Base-by-base conservation (phyloP, 257 asterid genomes). In the Penstemon newberryi region DNA sequence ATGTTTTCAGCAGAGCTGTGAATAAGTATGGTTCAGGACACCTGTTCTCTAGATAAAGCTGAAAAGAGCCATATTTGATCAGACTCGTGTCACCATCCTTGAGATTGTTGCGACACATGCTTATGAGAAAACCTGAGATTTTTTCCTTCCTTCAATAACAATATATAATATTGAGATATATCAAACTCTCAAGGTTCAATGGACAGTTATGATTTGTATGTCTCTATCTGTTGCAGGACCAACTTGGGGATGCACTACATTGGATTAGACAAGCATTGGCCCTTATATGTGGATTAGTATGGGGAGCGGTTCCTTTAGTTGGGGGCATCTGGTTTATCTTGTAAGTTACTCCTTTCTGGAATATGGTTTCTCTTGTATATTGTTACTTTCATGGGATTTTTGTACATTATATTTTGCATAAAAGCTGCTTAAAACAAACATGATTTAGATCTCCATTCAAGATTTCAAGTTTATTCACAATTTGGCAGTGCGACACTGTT, bases 251-350 rank as follows among this genome's bases (percentile, higher is more conserved):
- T 63, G 92, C 83, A 51, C 78, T 93, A 60, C 99, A 93, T 79
- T 93, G 99, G 99, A 85, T 86, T 71, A 84, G 99, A 77, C 99
- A 93, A 79, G 95, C 80, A 65, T 71, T 90, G 60, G 96, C 81
- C 68, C 83, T 93, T 57, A 38, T 85, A 9, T 93, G 87, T 59
- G 99, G 99, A 65, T 81, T 90, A 56, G 62, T 88, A 71, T 93
- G 99, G 95, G 99, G 99, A 60, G 89, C 84, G 67, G 83, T 93
- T 85, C 99, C 97, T 59, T 81, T 93, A 75, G 89, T 85, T 42
- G 99, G 99, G 15, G 99, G 99, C 68, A 52, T 84, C 66, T 90
- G 97, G 97, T 78, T 93, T 73, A 73, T 92, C 75, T 70, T 85
- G 98, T 92, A 81, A 86, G 97, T 81, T 62, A 65, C 37, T 41